Base-by-base conservation (phyloP, 805 yeast genomes). In the Allodekkera sacchari region DNA sequence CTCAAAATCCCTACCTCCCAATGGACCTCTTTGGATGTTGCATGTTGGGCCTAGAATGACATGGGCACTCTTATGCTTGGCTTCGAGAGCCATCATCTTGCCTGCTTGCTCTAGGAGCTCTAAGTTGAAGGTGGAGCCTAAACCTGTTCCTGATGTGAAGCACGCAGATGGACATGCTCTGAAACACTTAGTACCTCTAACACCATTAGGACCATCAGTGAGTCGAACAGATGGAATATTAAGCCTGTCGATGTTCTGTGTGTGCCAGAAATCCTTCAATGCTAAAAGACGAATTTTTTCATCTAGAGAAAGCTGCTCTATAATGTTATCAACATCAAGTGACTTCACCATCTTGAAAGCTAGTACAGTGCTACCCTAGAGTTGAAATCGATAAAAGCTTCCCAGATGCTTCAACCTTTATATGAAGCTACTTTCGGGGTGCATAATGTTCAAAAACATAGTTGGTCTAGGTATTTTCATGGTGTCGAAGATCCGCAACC, bases 191-290 rank as follows among this genome's bases (percentile, higher is more conserved):
- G 63, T 59, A 5, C 71, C 71, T 35, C 71, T 50, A 33, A 66
- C 47, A 30, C 73, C 73, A 39, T 66, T 66, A 22, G 73, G 73
- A 5, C 71, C 73, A 42, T 66, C 73, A 5, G 48, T 39, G 9
- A 55, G 41, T 31, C 67, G 45, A 4, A 62, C 33, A 6, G 55
- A 40, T 2, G 67, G 68, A 21, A 64, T 39, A 7, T 47, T 48
- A 30, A 62, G 43, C 34, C 66, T 40, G 13, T 44, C 49, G 22
- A 64, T 47, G 2, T 44, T 32, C 16, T 28, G 30, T 3, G 68
- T 59, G 47, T 64, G 68, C 68, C 68, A 64, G 43, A 55, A 55
- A 33, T 64, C 67, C 10, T 16, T 38, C 10, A 39, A 37, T 7
- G 59, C 40, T n/a, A 57, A 28, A n/a, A 59, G 47, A n/a, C 38